Percentiles rank a stretch among this genome's conserved stretches.
These are phyloP conservation scores for Trypethelium eluteriae DNA, from an alignment of 495 filamentous ascomycete genomes.

Conservation along the genomic window DNA sequence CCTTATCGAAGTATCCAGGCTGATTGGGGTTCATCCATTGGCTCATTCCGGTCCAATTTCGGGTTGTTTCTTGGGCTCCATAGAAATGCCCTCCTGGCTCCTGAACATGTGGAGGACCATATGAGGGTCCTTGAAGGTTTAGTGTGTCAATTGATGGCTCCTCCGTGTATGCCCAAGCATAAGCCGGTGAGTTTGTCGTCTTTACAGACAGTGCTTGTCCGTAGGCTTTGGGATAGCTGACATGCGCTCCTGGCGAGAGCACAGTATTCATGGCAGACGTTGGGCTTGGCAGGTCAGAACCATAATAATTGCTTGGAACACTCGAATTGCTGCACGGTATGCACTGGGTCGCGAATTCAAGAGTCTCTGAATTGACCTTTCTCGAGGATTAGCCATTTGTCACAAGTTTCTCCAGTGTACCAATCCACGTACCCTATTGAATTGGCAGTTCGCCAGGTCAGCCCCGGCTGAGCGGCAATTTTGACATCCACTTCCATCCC, in stretches of 20 bases:
- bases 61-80: constrained; percentile 17
- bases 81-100: constrained; percentile 16
- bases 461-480: constrained; percentile 73
- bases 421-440: constrained; percentile 59
- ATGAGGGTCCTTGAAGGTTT: not conserved
- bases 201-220: not conserved
- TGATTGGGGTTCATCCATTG: constrained; percentile 16
- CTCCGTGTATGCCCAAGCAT: not conserved
- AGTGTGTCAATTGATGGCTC: not conserved
- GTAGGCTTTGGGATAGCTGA: not conserved
- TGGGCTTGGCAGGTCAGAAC: constrained; percentile 14
- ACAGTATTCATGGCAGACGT: constrained; percentile 9
- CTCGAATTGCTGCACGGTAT: constrained; percentile 2
- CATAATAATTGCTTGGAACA: not conserved
- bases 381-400: constrained; percentile 11
- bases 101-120: not conserved
- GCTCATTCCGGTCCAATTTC: constrained; percentile 17
- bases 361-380: constrained; percentile 19
- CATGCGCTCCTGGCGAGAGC: not conserved
- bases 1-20: constrained; percentile 18
- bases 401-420: not conserved
- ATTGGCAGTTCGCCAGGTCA: constrained; percentile 55
- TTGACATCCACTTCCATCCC: constrained; percentile 64
- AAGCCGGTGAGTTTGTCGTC: not conserved
- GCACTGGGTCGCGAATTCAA: not conserved